These are phyloP conservation scores for Calonectria pseudoturangicola DNA, from an alignment of 2,329 filamentous ascomycete species.

Conservation along the genomic window DNA sequence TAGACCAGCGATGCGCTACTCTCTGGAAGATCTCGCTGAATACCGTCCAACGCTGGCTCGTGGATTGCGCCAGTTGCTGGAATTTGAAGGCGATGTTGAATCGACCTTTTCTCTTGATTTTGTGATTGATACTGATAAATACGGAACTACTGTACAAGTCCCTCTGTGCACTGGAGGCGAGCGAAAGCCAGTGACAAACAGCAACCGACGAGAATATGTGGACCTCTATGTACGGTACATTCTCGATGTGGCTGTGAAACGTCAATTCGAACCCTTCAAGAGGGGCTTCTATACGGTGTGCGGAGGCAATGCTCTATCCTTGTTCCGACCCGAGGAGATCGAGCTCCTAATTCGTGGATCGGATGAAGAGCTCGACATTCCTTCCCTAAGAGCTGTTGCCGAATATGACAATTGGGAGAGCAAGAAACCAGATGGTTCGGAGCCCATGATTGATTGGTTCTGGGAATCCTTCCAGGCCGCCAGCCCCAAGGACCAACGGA, in stretches of 20 bases:
- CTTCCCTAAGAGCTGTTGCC: constrained; percentile 83
- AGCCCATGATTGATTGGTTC: constrained; percentile 88
- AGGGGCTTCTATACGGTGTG: constrained; percentile 95
- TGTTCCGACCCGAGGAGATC: constrained; percentile 94
- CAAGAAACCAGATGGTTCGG: constrained; percentile 72
- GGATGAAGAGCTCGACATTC: constrained; percentile 87
- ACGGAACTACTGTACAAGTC: constrained; percentile 79
- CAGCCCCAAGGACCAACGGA: constrained; percentile 81
- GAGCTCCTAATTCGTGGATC: constrained; percentile 90
- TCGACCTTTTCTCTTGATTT: constrained; percentile 89
- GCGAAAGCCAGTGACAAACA: constrained; percentile 85
- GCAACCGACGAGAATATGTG: constrained; percentile 90
- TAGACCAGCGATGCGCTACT: constrained; percentile 80
- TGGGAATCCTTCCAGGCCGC: constrained; percentile 87
- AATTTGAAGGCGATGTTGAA: constrained; percentile 90
- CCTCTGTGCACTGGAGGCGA: constrained; percentile 86
- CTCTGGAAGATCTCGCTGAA: constrained; percentile 87
- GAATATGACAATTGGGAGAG: constrained; percentile 87
- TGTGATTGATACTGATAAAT: constrained; percentile 84
- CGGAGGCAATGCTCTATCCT: constrained; percentile 88
- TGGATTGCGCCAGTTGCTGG: constrained; percentile 84
- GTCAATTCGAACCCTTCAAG: constrained; percentile 95
- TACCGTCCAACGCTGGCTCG: constrained; percentile 85
- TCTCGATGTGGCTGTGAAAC: constrained; percentile 84
- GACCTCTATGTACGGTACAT: constrained; percentile 88